phyloP scores from a whole-genome alignment of 1,139 yeast species.

The Entelexis paramagnoliae region DNA sequence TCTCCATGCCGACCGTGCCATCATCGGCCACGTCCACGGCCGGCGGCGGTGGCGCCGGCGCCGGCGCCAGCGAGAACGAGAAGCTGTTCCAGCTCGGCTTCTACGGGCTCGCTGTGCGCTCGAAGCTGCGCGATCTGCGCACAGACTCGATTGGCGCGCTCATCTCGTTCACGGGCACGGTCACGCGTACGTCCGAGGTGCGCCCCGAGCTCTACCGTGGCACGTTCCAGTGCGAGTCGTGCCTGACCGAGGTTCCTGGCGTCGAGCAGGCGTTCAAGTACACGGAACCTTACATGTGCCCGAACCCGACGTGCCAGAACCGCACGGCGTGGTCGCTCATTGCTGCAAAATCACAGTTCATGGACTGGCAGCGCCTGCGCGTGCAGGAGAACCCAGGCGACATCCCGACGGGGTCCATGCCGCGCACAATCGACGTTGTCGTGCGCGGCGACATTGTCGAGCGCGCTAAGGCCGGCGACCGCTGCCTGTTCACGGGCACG shows the following conservation, averaged over 20 bases:
- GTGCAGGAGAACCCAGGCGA: constrained; percentile 93
- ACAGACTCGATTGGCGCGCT: constrained; percentile 83
- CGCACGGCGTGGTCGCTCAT: constrained; percentile 78
- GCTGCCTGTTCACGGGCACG: constrained; percentile 89
- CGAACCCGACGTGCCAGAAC: constrained; percentile 77
- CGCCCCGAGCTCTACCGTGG: constrained; percentile 89
- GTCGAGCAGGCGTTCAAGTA: constrained; percentile 89
- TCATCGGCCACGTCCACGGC: constrained; percentile 27
- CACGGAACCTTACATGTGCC: constrained; percentile 92
- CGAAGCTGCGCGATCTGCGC: constrained; percentile 80
- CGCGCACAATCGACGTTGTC: constrained; percentile 87
- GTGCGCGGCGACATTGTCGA: constrained; percentile 92
- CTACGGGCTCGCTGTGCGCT: constrained; percentile 71
- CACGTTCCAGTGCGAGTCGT: constrained; percentile 79
- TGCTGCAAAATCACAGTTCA: constrained; percentile 71
- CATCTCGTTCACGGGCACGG: constrained; percentile 85
- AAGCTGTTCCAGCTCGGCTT: constrained; percentile 82
- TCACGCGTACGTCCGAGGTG: constrained; percentile 92
- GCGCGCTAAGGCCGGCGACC: constrained; percentile 95
- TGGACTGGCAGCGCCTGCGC: constrained; percentile 96
- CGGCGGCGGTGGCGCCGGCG: constrained; percentile 23
- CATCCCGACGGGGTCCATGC: constrained; percentile 98
- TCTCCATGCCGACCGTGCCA: constrained; percentile 25
- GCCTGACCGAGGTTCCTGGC: constrained; percentile 77
- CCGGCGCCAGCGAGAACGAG: constrained; percentile 42